phyloP scores from a whole-genome alignment of 306 rosid species.

The Arachis stenosperma region DNA sequence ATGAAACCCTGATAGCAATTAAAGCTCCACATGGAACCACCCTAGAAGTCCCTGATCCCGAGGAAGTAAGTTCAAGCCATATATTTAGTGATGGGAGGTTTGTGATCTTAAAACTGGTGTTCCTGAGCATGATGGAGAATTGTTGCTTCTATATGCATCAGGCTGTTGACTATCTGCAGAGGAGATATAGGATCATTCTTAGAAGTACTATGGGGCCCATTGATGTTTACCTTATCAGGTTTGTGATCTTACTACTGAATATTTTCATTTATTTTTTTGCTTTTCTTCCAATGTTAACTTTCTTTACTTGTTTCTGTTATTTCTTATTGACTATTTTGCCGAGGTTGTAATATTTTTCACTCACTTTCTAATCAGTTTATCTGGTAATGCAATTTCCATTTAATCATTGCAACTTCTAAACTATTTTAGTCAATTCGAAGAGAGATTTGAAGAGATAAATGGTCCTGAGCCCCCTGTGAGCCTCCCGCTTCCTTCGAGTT shows the following conservation, averaged over 20 bases:
- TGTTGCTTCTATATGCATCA: slow-evolving; percentile 50
- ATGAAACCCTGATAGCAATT: slow-evolving; percentile 95
- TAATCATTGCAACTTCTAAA: slow-evolving; percentile 31
- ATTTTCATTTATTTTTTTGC: background rate
- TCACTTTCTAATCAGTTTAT: slow-evolving; percentile 17
- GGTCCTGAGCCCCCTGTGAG: slow-evolving; percentile 60
- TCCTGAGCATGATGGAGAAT: slow-evolving; percentile 45
- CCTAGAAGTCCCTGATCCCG: slow-evolving; percentile 98
- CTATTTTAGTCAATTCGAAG: slow-evolving; percentile 86
- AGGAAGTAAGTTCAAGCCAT: slow-evolving; percentile 73
- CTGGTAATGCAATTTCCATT: slow-evolving; percentile 23
- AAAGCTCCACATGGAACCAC: slow-evolving; percentile 99
- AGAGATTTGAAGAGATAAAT: slow-evolving; percentile 88
- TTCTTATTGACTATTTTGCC: slow-evolving; percentile 4
- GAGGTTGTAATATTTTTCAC: slow-evolving; percentile 4
- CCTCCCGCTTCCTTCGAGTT: slow-evolving; percentile 81
- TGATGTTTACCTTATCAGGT: slow-evolving; percentile 99
- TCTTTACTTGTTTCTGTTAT: slow-evolving; percentile 19
- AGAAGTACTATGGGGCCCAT: slow-evolving; percentile 99
- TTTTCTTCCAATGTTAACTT: background rate
- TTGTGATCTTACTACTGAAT: no score
- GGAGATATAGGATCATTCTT: slow-evolving; percentile 91
- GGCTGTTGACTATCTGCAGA: slow-evolving; percentile 90
- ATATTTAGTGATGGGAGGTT: slow-evolving; percentile 39
- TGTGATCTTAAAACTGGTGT: slow-evolving; percentile 33